These are phyloP conservation scores for Agrocybe pediades DNA, from an alignment of 768 basidiomycete species.

Conservation along the genomic window DNA sequence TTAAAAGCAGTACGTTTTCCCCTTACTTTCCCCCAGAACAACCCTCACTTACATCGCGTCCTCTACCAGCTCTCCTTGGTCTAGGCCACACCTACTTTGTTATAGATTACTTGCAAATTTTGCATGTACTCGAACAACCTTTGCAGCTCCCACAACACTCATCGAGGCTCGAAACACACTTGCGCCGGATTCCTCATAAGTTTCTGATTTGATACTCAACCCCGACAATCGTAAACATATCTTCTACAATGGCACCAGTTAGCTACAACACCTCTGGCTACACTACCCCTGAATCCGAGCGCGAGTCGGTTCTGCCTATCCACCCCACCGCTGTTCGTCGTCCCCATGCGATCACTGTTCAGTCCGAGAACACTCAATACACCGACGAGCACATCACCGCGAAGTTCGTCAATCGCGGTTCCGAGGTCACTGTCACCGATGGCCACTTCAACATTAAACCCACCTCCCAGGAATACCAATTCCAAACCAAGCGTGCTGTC, in stretches of 20 bases:
- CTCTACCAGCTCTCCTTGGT: constrained; percentile 6
- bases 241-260: constrained; percentile 50
- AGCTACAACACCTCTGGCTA: constrained; percentile 60
- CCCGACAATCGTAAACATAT: constrained; percentile 27
- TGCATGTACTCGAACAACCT: constrained; percentile 98
- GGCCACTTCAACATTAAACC: constrained; percentile 83
- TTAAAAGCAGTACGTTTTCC: constrained; percentile 16
- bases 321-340: constrained; percentile 88
- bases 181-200: constrained; percentile 63
- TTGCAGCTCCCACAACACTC: constrained; percentile 83
- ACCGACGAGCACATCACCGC: constrained; percentile 82
- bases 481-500: constrained; percentile 86
- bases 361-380: constrained; percentile 81
- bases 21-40: constrained; percentile 4
- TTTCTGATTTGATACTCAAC: constrained; percentile 35
- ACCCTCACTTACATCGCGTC: not conserved
- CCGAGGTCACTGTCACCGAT: constrained; percentile 65
- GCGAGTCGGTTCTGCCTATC: constrained; percentile 68
- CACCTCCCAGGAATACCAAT: constrained; percentile 80
- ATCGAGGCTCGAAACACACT: constrained; percentile 87
- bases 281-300: constrained; percentile 70
- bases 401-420: constrained; percentile 80
- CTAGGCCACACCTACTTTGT: constrained; percentile 16
- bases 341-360: constrained; percentile 73
- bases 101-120: constrained; percentile 41